Base-by-base conservation (phyloP, 2,329 filamentous ascomycete species). In the Fusarium staphyleae region DNA sequence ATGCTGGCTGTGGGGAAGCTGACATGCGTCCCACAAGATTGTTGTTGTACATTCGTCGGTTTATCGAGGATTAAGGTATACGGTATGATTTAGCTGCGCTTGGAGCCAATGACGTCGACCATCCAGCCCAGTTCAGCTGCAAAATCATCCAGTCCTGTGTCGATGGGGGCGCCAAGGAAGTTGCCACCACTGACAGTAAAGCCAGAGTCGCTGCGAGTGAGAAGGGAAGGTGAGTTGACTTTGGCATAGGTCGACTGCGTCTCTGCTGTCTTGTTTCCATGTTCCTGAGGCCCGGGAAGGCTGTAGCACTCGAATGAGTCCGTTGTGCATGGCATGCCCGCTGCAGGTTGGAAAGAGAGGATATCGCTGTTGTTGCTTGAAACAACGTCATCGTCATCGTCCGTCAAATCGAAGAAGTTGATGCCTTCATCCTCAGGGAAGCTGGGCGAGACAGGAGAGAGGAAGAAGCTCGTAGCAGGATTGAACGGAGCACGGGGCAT, bases 111-210 rank as follows among this genome's bases (percentile, higher is more conserved):
- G 18, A 76, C 70, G 26, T 77, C 75, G 10, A 77, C 78, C 67
- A 84, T 79, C 80, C 81, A 83, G 47, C 78, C 74, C 55, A 83
- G 70, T 65, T 84, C 81, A 43, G 59, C 72, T 34, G 68, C 72
- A 56, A 78, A 75, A 48, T 77, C 73, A 39, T 77, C 75, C 5
- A 78, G 62, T 16, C 72, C 73, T 4, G 70, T 68, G 40, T 75
- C 73, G 34, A 71, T 68, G 3, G 73, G 74, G 32, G 67, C 61
- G 8, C 69, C 70, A 3, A 77, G 66, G 13, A 74, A 57, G 53
- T 68, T 63, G 37, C 48, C 37, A 48, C 60, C 60, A 32, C 47
- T 61, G 1, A 68, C 45, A 4, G 60, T 22, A 6, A 65, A 45
- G 15, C 50, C 56, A 13, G 60, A 55, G 22, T 67, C 63, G 9